Percentiles rank a stretch among this genome's conserved stretches.
Evolutionary conservation across 2,329 filamentous ascomycete genomes (phyloP).

Genomic region (Pestalotiopsis sp.): DNA sequence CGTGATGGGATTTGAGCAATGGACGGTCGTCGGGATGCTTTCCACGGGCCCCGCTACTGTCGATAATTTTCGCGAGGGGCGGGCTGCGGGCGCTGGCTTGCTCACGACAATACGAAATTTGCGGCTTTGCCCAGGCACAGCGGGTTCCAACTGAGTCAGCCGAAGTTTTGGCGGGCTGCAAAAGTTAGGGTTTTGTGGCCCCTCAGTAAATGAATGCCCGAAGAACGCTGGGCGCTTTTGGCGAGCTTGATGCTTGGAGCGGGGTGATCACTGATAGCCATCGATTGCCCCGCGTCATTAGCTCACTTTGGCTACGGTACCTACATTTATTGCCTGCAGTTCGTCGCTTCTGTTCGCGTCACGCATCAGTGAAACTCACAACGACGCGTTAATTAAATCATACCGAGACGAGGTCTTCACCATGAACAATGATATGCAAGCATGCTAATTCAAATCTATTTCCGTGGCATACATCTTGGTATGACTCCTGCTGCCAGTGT

Average conservation of each 20-base stretch:
- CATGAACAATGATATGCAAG: no score
- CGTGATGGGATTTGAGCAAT: not conserved
- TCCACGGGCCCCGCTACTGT: conserved; percentile 8
- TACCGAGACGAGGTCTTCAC: no score
- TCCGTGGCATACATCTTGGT: no score
- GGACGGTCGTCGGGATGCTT: not conserved
- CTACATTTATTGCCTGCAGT: no score
- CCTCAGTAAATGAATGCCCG: conserved; percentile 4
- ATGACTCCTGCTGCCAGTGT: no score
- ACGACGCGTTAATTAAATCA: no score
- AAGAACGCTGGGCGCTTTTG: not conserved
- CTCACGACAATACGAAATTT: conserved; percentile 8
- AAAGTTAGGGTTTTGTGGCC: conserved; percentile 15
- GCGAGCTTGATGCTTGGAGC: conserved; percentile 1
- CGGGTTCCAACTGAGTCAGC: not conserved
- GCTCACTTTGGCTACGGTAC: not conserved
- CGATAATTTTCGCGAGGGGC: conserved; percentile 12
- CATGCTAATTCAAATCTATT: no score
- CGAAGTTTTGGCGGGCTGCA: conserved; percentile 14
- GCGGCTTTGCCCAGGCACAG: not conserved
- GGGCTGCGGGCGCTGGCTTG: conserved; percentile 1
- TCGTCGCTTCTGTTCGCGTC: no score
- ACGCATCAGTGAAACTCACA: no score
- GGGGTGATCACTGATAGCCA: not conserved
- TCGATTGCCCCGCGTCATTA: conserved; percentile 1